Conservation (phyloP, 352 stramenopile species). For the Phytophthora pluvialis region DNA sequence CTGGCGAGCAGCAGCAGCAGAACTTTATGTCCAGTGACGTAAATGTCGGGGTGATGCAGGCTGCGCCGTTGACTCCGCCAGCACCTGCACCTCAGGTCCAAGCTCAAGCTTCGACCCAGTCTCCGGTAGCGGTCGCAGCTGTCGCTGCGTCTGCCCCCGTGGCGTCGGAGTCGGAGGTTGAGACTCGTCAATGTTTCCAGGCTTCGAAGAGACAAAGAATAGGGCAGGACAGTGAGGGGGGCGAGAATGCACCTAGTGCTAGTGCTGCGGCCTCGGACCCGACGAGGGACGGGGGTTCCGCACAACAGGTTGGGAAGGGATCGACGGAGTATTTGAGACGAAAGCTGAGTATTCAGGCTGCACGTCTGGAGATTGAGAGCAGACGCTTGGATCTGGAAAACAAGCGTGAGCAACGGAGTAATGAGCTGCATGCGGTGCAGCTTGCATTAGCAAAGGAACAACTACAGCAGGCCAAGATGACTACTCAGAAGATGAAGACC, state of each 20-base stretch:
- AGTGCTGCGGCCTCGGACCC: not conserved
- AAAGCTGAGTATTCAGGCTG: conserved; percentile 49
- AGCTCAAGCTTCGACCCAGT: not conserved
- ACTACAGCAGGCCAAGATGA: conserved; percentile 55
- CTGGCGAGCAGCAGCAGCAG: conserved; percentile 13
- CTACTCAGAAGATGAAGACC: conserved; percentile 54
- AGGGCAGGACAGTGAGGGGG: conserved; percentile 6
- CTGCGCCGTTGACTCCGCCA: conserved; percentile 15
- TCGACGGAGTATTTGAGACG: conserved; percentile 48
- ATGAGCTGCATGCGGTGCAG: conserved; percentile 52
- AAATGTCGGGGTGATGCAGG: conserved; percentile 24
- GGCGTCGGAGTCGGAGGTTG: conserved; percentile 11
- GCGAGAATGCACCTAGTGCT: conserved; percentile 5
- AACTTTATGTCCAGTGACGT: conserved; percentile 19
- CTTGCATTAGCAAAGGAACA: conserved; percentile 57
- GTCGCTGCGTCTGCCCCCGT: not conserved
- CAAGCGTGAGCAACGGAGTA: conserved; percentile 46
- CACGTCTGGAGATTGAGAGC: conserved; percentile 50
- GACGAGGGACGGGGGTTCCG: not conserved
- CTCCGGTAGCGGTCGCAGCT: conserved; percentile 1
- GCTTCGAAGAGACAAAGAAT: conserved; percentile 21
- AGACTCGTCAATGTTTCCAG: conserved; percentile 18
- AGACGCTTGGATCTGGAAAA: conserved; percentile 52
- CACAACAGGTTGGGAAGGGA: conserved; percentile 17
- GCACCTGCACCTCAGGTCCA: conserved; percentile 10